Base-by-base conservation (phyloP, 2,329 filamentous ascomycete genomes). In the Verticillium tricorpus region DNA sequence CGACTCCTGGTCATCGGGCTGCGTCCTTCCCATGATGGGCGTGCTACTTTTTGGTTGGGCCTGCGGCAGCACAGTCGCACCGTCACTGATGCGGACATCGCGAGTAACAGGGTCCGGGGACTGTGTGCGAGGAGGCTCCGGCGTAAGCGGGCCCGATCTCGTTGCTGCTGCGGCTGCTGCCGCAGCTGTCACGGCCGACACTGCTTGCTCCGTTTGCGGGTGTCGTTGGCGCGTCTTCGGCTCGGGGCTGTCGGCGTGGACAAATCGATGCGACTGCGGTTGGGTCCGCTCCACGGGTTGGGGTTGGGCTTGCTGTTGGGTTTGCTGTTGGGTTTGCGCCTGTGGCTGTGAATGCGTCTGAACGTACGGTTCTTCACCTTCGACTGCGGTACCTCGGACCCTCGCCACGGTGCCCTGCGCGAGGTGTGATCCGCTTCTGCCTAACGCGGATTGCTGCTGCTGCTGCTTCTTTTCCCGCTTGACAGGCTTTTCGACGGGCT, bases 321-420 rank as follows among this genome's bases (percentile, higher is more conserved):
- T 19, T 12, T 54, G 35, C 5, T 28, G 15, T 31, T 58, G 61
- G n/a, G 54, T 19, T 25, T 61, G 57, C 54, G 59, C n/a, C 25
- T 39, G 58, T 5, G 58, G 67, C 22, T 63, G 64, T 17, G 63
- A 57, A 5, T 17, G 56, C 19, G 40, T 50, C 12, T 50, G 45
- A 50, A 25, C 45, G 7, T 22, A 17, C 45, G 40, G 7, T 65
- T 68, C 69, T 65, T 64, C 60, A 12, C 64, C 65, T 63, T 78
- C 76, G 5, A 85, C 73, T 7, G 78, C 77, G 2, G 81, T 79
- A 3, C 80, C 84, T 61, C 74, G 81, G 2, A 80, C 74, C 67
- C 82, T 80, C 12, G 78, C 77, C 67, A 87, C 76, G 11, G 82
- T 85, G 14, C 85, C 86, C 62, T 83, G 80, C 3, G 79, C 71